Evolutionary conservation across 352 stramenopile species (phyloP).

Genomic region (Phytopythium delawarense): DNA sequence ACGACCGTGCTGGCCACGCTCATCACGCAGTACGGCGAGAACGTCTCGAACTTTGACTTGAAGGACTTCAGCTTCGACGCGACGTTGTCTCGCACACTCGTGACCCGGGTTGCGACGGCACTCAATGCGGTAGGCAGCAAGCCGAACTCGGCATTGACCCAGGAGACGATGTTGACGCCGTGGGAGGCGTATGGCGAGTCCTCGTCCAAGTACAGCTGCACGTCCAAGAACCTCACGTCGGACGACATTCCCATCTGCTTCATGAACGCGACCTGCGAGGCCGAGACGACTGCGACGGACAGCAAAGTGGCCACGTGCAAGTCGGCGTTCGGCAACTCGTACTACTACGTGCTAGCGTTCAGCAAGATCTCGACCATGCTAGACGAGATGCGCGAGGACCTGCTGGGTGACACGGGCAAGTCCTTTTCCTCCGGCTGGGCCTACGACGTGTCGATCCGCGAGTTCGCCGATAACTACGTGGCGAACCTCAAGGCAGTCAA

Average conservation of each 20-base stretch:
- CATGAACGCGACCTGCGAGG: constrained; percentile 51
- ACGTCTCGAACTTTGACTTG: constrained; percentile 47
- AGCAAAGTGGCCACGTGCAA: constrained; percentile 38
- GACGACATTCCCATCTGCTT: constrained; percentile 54
- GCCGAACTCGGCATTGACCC: constrained; percentile 26
- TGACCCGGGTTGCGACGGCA: constrained; percentile 34
- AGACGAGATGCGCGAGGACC: constrained; percentile 67
- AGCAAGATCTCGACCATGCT: constrained; percentile 53
- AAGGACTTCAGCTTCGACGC: constrained; percentile 66
- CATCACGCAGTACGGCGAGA: constrained; percentile 37
- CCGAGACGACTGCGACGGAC: constrained; percentile 1
- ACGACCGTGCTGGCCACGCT: constrained; percentile 31
- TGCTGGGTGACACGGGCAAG: constrained; percentile 62
- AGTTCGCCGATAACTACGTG: constrained; percentile 63
- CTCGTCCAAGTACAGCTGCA: constrained; percentile 18
- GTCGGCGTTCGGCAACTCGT: constrained; percentile 41
- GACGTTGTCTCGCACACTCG: constrained; percentile 34
- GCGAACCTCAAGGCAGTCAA: constrained; percentile 39
- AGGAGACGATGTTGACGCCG: constrained; percentile 55
- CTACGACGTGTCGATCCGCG: constrained; percentile 53
- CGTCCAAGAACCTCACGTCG: constrained; percentile 20
- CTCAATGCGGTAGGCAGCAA: constrained; percentile 15
- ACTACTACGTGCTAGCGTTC: constrained; percentile 61
- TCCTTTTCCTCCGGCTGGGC: constrained; percentile 58
- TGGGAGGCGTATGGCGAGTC: constrained; percentile 48